A percentile compares a stretch with the other conserved stretches of the same genome.
These are phyloP conservation scores for Tetradesmus lagerheimii DNA, from an alignment of 139 green algal genomes.

Conservation along the genomic window DNA sequence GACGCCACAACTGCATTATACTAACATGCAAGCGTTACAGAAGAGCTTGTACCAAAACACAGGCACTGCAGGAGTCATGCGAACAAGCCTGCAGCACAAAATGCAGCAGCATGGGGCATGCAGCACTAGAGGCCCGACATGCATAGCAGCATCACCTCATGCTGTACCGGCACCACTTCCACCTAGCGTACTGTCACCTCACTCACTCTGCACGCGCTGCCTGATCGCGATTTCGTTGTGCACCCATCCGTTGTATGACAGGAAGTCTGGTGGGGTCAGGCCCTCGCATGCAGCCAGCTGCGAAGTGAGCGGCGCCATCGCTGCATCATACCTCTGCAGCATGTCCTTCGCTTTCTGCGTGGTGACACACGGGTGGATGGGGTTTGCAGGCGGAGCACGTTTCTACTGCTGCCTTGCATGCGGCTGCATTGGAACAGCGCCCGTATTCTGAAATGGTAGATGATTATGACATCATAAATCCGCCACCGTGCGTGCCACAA, in stretches of 20 bases:
- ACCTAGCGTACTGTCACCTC: too few species aligned
- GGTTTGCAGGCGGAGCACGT: too few species aligned
- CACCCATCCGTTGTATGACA: slow-evolving; percentile 24
- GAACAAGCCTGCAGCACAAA: not conserved
- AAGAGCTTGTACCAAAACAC: not conserved
- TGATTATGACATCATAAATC: too few species aligned
- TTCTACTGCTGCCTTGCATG: too few species aligned
- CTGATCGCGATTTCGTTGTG: slow-evolving; percentile 22
- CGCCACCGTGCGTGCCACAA: too few species aligned
- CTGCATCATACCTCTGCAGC: not conserved
- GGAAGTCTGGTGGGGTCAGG: slow-evolving; percentile 36
- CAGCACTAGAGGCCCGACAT: not conserved
- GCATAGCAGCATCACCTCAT: not conserved
- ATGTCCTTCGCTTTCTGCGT: slow-evolving; percentile 3
- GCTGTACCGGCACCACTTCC: not conserved
- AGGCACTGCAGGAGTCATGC: not conserved
- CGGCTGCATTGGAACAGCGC: too few species aligned
- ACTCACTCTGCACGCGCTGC: slow-evolving; percentile 12
- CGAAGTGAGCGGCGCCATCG: not conserved
- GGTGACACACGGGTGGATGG: too few species aligned
- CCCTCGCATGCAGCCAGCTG: slow-evolving; percentile 26
- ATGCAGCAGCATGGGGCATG: not conserved
- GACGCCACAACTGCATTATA: not conserved
- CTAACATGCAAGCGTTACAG: not conserved
- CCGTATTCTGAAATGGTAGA: too few species aligned